These are phyloP conservation scores for Tarenaya hassleriana DNA, from an alignment of 345 rosid species.

Conservation along the genomic window DNA sequence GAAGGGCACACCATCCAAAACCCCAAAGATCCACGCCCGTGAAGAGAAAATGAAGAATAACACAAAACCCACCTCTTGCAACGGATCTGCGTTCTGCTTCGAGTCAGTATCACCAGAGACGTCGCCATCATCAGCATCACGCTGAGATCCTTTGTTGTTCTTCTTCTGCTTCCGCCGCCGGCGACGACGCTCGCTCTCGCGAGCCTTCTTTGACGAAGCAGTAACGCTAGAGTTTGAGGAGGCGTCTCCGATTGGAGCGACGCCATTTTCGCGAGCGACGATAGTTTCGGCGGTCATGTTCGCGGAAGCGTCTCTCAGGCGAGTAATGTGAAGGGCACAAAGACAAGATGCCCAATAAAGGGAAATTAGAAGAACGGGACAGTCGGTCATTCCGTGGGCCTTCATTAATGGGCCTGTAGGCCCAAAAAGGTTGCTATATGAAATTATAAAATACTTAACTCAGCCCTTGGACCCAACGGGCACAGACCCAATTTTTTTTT, in stretches of 20 bases:
- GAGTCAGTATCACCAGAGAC: conserved; percentile 38
- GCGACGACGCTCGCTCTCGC: conserved; percentile 88
- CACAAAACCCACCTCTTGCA: conserved; percentile 34
- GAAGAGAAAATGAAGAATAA: not conserved
- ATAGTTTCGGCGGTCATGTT: conserved; percentile 28
- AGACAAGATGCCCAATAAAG: not conserved
- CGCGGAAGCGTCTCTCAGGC: not conserved
- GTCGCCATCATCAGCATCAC: conserved; percentile 32
- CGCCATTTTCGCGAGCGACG: conserved; percentile 36
- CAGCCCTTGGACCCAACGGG: no score
- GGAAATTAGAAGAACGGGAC: not conserved
- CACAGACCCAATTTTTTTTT: no score
- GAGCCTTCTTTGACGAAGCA: conserved; percentile 48
- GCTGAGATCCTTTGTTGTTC: conserved; percentile 36
- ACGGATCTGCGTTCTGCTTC: conserved; percentile 50
- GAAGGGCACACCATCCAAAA: conserved; percentile 15
- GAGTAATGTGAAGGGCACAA: conserved; percentile 4
- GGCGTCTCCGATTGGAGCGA: conserved; percentile 45
- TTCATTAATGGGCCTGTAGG: no score
- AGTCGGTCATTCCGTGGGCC: no score
- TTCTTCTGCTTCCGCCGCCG: conserved; percentile 99
- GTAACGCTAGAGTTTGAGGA: conserved; percentile 24
- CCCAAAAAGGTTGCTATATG: no score
- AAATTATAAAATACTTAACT: no score
- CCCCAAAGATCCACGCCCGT: conserved; percentile 24